A percentile compares a stretch with the other conserved stretches of the same genome.
Conservation (phyloP, 345 rosid genomes). For the Rhizophora mangle region DNA sequence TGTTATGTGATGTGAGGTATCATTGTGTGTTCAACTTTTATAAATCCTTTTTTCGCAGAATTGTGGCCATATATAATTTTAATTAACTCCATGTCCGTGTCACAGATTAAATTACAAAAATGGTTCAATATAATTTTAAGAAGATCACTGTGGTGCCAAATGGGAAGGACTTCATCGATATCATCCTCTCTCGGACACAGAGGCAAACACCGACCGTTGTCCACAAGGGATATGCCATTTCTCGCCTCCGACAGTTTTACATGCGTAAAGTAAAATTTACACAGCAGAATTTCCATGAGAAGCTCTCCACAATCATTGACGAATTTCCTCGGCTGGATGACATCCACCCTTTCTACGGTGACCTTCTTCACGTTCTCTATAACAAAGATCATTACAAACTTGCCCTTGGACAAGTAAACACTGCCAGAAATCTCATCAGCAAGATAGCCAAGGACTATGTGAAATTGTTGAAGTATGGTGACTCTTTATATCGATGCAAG, state of each 20-base stretch:
- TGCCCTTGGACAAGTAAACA: constrained; percentile 62
- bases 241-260: constrained; percentile 60
- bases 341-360: constrained; percentile 60
- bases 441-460: constrained; percentile 58
- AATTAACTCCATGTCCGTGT: not conserved
- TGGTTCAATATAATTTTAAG: constrained; percentile 70
- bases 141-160: constrained; percentile 67
- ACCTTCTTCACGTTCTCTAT: constrained; percentile 59
- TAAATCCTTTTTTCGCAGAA: too few relatives aligned
- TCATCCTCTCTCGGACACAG: constrained; percentile 62
- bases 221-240: constrained; percentile 59
- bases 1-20: too few relatives aligned
- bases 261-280: constrained; percentile 67
- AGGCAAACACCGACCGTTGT: constrained; percentile 82
- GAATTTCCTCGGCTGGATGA: constrained; percentile 68
- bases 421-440: constrained; percentile 49
- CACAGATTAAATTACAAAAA: constrained; percentile 15
- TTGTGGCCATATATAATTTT: too few relatives aligned
- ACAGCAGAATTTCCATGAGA: constrained; percentile 51
- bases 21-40: too few relatives aligned
- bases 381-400: constrained; percentile 66
- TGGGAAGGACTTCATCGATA: constrained; percentile 66
- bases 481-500: constrained; percentile 66
- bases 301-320: constrained; percentile 53
- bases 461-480: constrained; percentile 66